A percentile compares a stretch with the other conserved stretches of the same genome.
Evolutionary conservation across 805 yeast species (phyloP).

Genomic region (Vanderwaltozyma tropicalis): DNA sequence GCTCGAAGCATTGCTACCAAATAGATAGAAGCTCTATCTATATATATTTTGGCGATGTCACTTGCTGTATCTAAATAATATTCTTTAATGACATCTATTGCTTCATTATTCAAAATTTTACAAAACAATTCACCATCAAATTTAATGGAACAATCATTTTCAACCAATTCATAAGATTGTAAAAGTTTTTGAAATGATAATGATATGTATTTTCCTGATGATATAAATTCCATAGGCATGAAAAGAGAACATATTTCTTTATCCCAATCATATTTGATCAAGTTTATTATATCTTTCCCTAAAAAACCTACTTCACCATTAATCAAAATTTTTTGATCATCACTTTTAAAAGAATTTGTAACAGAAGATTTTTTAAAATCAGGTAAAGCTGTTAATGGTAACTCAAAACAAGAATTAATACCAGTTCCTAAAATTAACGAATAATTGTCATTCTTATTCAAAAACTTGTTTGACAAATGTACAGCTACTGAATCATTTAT

Average conservation of each 20-base stretch:
- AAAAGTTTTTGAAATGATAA: constrained; percentile 12
- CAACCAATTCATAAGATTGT: constrained; percentile 7
- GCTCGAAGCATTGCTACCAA: constrained; percentile 14
- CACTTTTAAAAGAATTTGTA: background rate
- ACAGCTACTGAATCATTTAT: constrained; percentile 63
- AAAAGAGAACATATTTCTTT: background rate
- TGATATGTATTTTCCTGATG: constrained; percentile 23
- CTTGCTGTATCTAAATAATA: constrained; percentile 1
- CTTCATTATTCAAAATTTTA: background rate
- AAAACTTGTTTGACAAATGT: constrained; percentile 39
- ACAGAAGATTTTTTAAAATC: constrained; percentile 2
- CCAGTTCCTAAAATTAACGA: constrained; percentile 67
- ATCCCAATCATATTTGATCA: constrained; percentile 13
- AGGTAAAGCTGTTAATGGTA: constrained; percentile 13
- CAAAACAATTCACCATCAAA: constrained; percentile 18
- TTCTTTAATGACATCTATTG: background rate
- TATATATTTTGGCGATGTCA: constrained; percentile 9
- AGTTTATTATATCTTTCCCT: constrained; percentile 11
- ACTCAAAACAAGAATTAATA: constrained; percentile 39
- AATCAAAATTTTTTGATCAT: constrained; percentile 8
- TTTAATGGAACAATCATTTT: background rate
- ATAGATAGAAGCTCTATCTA: constrained; percentile 20
- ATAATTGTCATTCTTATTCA: constrained; percentile 25
- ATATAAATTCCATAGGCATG: constrained; percentile 25
- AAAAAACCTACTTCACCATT: constrained; percentile 25